Evolutionary conservation across 139 green algal genomes (phyloP).

Genomic region (Micractinium conductrix): DNA sequence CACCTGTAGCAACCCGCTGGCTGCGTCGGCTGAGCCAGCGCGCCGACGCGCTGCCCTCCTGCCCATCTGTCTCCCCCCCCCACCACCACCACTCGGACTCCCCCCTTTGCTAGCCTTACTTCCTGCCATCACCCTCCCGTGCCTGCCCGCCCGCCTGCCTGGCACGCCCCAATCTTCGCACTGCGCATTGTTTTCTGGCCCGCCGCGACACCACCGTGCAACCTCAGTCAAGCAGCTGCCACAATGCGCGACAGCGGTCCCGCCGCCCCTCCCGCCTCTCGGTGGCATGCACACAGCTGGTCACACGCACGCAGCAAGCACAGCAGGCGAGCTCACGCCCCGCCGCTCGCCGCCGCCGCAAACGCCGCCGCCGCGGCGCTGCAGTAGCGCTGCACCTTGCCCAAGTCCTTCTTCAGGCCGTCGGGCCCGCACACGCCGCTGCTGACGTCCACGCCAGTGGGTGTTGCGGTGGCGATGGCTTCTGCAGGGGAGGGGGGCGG

Average conservation of each 20-base stretch:
- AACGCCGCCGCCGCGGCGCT: constrained; percentile 24
- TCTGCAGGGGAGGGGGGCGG: background rate
- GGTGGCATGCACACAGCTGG: too few species aligned
- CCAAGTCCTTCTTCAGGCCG: constrained; percentile 60
- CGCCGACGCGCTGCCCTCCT: too few species aligned
- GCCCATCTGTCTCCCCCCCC: background rate
- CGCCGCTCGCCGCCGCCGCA: constrained; percentile 15
- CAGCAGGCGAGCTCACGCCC: too few species aligned
- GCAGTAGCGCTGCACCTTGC: constrained; percentile 52
- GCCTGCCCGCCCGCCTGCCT: too few species aligned
- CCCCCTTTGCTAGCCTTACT: background rate
- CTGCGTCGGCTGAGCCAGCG: too few species aligned
- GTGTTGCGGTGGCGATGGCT: constrained; percentile 59
- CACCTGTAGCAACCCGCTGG: too few species aligned
- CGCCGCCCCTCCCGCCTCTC: too few species aligned
- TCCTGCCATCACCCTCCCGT: background rate
- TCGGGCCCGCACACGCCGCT: constrained; percentile 78
- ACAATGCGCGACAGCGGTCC: too few species aligned
- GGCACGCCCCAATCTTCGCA: background rate
- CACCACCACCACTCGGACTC: background rate
- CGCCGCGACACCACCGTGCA: too few species aligned
- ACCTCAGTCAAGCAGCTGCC: too few species aligned
- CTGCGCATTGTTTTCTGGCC: background rate
- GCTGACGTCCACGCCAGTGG: constrained; percentile 83
- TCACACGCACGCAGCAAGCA: too few species aligned